Conservation (phyloP, 352 stramenopile species). For the Phytophthora lateralis region DNA sequence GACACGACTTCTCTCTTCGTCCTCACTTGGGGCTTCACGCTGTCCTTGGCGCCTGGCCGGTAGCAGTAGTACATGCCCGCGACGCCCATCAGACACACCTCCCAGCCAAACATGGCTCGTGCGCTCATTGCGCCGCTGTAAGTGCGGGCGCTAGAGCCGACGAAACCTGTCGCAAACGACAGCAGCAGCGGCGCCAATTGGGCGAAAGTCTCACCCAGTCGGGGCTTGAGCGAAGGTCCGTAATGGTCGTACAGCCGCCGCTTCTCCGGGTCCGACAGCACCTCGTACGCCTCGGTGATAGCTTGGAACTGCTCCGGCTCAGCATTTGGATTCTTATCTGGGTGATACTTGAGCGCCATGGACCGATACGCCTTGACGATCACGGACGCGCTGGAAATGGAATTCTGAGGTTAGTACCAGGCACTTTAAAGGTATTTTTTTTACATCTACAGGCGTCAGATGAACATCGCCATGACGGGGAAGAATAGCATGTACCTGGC, state of each 20-base stretch:
- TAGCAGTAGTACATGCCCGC: conserved; percentile 72
- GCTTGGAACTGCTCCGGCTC: conserved; percentile 90
- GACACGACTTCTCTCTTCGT: conserved; percentile 57
- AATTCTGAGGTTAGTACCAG: conserved; percentile 1
- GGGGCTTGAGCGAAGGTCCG: conserved; percentile 58
- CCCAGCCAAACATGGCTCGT: conserved; percentile 40
- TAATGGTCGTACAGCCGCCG: conserved; percentile 79
- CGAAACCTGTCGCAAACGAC: conserved; percentile 60
- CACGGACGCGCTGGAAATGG: conserved; percentile 73
- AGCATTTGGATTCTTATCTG: conserved; percentile 95
- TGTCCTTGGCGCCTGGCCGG: conserved; percentile 14
- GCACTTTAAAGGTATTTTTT: conserved; percentile 1
- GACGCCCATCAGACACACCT: conserved; percentile 59
- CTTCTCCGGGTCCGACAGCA: conserved; percentile 79
- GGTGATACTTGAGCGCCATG: conserved; percentile 94
- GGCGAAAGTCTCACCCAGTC: conserved; percentile 65
- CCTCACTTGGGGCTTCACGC: conserved; percentile 16
- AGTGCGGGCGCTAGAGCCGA: conserved; percentile 47
- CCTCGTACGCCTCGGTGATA: conserved; percentile 78
- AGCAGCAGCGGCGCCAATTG: conserved; percentile 71
- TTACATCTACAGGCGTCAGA: background rate
- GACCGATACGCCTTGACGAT: conserved; percentile 96
- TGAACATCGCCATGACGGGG: background rate
- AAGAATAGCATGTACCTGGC: conserved; percentile 44
- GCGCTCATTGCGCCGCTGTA: conserved; percentile 41